Evolutionary conservation across 345 rosid genomes (phyloP), one percentile per base, ranked within the genome.

Genomic region (Populus simonii): DNA sequence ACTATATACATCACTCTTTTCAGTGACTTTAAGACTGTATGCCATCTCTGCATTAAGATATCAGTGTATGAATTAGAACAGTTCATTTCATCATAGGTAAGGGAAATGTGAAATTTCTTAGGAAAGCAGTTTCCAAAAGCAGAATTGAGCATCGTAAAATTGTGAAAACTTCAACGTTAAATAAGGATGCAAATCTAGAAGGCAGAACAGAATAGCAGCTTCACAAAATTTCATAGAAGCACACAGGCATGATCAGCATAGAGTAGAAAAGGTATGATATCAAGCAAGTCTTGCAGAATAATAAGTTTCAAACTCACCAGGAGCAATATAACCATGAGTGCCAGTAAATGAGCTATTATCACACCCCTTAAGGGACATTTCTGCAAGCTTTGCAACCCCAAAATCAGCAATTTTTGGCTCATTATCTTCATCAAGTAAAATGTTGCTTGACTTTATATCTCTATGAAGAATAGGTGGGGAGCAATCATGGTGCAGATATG

Each of bases 261-360:
- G n/a, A 20, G 57, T 17, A 51, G 22, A 20, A 18, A 51, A 51
- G 22, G 20, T 18, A 17, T 20, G 59, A 20, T 20, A 49, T 49
- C 55, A 53, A 55, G 61, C 61, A 20, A 55, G 25, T 55, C 61
- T 20, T 55, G 23, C 23, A 17, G 41, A 5, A 18, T 22, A 12
- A 18, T 18, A 51, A 51, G 22, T 65, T 51, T 22, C 7, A 62
- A 78, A 84, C 90, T 91, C 70, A 91, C 98, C 98, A 5, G 99
- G 99, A 68, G 98, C 97, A 82, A 95, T 90, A 75, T 95, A 95
- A 43, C 99, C 98, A 78, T 86, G 89, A 78, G 98, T 95, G 49
- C 99, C 99, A 23, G 94, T 93, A 59, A 93, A 79, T 72, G 87
- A 69, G 76, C 89, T 92, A 77, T 80, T 84, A 65, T 91, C 88